Evolutionary conservation across 768 basidiomycete genomes (phyloP), one percentile per base, ranked within the genome.

Genomic region (Suillus paluster): DNA sequence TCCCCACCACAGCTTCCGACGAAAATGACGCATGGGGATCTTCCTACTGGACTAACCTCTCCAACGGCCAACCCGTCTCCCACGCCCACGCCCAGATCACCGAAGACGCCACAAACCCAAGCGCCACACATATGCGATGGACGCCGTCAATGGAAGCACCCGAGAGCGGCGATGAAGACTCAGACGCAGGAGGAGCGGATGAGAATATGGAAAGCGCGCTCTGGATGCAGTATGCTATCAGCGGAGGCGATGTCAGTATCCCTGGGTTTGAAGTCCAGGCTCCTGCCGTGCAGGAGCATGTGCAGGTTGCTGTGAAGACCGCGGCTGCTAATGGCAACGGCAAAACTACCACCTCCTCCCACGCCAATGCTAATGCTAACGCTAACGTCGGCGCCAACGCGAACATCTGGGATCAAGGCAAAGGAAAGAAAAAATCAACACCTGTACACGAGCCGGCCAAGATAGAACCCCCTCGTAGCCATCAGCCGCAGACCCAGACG

Each of bases 181-280:
- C 53, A 11, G 73, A 56, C 14, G 71, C 44, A 1, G n/a, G n/a
- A n/a, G n/a, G n/a, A n/a, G 60, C 14, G 6, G 71, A 66, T 11
- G 62, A 64, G 2, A 57, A 48, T 1, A 50, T 74, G 58, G 73
- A 46, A 36, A 60, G 61, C 19, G 63, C 60, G 30, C 39, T 76
- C 53, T 74, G 73, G 73, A 64, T 74, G 70, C 71, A 74, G 23
- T 73, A 67, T 8, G 73, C 73, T 5, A 67, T 76, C 61, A 66
- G 64, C 27, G 73, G 73, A 38, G 68, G 62, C 0, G 68, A 72
- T 23, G n/a, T n/a, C n/a, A n/a, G n/a, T n/a, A 50, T 66, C 15
- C 64, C 73, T 11, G 34, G 62, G 11, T 25, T 65, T 46, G 61
- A 61, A 12, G 60, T 36, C 12, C 21, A 57, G 48, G 48, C 57